Evolutionary conservation across 2,329 filamentous ascomycete species (phyloP).

Genomic region (Xylogone sp.): DNA sequence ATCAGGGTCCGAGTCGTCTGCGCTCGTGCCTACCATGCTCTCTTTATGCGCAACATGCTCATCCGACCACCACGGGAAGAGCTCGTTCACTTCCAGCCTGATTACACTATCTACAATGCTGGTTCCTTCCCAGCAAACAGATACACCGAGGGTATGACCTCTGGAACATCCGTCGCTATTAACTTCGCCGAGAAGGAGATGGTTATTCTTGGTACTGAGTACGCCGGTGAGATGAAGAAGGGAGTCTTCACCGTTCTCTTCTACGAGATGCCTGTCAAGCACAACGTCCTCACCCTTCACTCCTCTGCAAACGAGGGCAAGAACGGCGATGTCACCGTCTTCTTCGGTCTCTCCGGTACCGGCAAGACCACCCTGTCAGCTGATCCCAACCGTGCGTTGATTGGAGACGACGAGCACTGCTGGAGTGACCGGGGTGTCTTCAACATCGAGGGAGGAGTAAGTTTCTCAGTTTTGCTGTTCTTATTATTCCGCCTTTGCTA

Average conservation of each 20-base stretch:
- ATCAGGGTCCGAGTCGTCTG: conserved; percentile 98
- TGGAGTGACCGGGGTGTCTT: conserved; percentile 96
- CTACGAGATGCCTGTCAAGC: conserved; percentile 99
- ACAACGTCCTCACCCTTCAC: conserved; percentile 97
- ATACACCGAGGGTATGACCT: conserved; percentile 98
- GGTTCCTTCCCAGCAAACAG: conserved; percentile 98
- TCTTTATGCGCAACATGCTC: conserved; percentile 99
- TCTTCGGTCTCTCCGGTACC: conserved; percentile 97
- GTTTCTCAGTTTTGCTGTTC: conserved; percentile 10
- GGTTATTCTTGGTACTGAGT: conserved; percentile 99
- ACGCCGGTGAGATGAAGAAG: conserved; percentile 97
- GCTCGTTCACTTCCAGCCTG: conserved; percentile 95
- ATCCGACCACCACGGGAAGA: conserved; percentile 90
- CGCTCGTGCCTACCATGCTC: conserved; percentile 96
- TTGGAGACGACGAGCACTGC: conserved; percentile 99
- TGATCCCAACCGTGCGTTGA: conserved; percentile 91
- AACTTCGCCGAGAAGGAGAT: conserved; percentile 99
- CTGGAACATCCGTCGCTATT: conserved; percentile 93
- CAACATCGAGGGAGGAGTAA: conserved; percentile 91
- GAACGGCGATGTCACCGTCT: conserved; percentile 93
- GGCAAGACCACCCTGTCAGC: conserved; percentile 98
- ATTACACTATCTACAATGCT: conserved; percentile 99
- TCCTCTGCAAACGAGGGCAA: conserved; percentile 97
- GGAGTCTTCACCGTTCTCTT: conserved; percentile 98
- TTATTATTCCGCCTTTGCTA: conserved; percentile 4